Evolutionary conservation across 2,329 filamentous ascomycete genomes (phyloP).

Genomic region (Xylariaceae sp.): DNA sequence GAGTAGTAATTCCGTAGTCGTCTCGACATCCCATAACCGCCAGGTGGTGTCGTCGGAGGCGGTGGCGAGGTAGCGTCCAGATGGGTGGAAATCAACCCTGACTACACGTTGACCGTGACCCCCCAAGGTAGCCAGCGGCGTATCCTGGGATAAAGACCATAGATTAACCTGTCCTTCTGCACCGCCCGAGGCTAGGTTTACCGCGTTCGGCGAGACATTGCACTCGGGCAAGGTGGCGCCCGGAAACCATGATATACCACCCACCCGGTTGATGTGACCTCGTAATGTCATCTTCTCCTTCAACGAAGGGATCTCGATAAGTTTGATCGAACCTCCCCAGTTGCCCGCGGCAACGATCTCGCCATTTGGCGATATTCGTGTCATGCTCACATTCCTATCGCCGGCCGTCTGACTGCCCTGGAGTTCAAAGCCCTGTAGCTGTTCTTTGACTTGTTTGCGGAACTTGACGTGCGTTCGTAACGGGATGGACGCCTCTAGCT

Average conservation of each 20-base stretch:
- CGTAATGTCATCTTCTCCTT: conserved; percentile 69
- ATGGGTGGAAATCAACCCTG: conserved; percentile 90
- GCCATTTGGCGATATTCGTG: conserved; percentile 81
- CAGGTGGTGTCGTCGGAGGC: conserved; percentile 96
- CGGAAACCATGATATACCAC: conserved; percentile 86
- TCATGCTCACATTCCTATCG: conserved; percentile 86
- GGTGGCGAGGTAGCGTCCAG: conserved; percentile 80
- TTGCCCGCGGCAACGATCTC: conserved; percentile 83
- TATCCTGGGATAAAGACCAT: conserved; percentile 84
- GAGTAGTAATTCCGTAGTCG: conserved; percentile 72
- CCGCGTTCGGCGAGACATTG: conserved; percentile 63
- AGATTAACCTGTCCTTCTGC: conserved; percentile 83
- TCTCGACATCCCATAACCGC: conserved; percentile 86
- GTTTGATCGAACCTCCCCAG: conserved; percentile 83
- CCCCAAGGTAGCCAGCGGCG: conserved; percentile 71
- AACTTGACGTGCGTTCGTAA: conserved; percentile 88
- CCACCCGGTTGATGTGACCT: conserved; percentile 83
- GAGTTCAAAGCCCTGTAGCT: conserved; percentile 75
- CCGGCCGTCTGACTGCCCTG: conserved; percentile 91
- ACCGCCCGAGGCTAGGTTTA: conserved; percentile 87
- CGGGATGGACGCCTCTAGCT: conserved; percentile 73
- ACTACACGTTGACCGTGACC: conserved; percentile 87
- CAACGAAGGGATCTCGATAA: conserved; percentile 78
- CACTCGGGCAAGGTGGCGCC: conserved; percentile 67
- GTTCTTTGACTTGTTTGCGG: conserved; percentile 81